Conservation (phyloP, 2,329 filamentous ascomycete species). For the Delphinella strobiligena region DNA sequence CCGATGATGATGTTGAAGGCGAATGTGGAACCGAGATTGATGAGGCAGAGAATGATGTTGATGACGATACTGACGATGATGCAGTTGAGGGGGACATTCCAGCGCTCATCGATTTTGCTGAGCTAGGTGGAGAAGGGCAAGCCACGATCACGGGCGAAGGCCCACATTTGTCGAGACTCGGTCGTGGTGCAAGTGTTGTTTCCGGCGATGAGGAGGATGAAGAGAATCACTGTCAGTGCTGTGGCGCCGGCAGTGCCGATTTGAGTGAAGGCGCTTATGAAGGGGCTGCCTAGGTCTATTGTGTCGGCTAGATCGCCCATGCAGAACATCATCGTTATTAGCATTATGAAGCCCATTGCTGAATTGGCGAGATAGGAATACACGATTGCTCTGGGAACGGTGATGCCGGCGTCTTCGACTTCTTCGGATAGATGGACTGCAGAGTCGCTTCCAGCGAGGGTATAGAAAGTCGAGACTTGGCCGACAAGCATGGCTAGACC, state of each 20-base stretch:
- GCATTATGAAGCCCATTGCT: slow-evolving; percentile 20
- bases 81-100: slow-evolving; percentile 9
- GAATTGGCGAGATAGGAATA: slow-evolving; percentile 20
- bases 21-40: slow-evolving; percentile 13
- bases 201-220: slow-evolving; percentile 6
- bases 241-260: slow-evolving; percentile 13
- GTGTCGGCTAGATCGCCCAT: slow-evolving; percentile 17
- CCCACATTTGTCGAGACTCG: slow-evolving; percentile 16
- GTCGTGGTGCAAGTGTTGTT: slow-evolving; percentile 6
- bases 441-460: slow-evolving; percentile 11
- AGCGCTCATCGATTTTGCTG: slow-evolving; percentile 1
- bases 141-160: slow-evolving; percentile 32
- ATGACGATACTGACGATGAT: slow-evolving; percentile 10
- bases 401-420: slow-evolving; percentile 17
- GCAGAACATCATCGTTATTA: slow-evolving; percentile 19
- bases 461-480: slow-evolving; percentile 18
- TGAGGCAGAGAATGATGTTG: slow-evolving; percentile 12
- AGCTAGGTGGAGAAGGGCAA: slow-evolving; percentile 23
- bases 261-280: slow-evolving; percentile 25
- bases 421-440: slow-evolving; percentile 17
- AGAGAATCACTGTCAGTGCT: slow-evolving; percentile 5
- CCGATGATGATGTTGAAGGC: slow-evolving; percentile 18
- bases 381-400: slow-evolving; percentile 19
- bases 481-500: slow-evolving; percentile 20
- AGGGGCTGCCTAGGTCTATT: slow-evolving; percentile 19